phyloP scores from a whole-genome alignment of 2,329 filamentous ascomycete species.

The Graphilbum ipis-grandicollis region DNA sequence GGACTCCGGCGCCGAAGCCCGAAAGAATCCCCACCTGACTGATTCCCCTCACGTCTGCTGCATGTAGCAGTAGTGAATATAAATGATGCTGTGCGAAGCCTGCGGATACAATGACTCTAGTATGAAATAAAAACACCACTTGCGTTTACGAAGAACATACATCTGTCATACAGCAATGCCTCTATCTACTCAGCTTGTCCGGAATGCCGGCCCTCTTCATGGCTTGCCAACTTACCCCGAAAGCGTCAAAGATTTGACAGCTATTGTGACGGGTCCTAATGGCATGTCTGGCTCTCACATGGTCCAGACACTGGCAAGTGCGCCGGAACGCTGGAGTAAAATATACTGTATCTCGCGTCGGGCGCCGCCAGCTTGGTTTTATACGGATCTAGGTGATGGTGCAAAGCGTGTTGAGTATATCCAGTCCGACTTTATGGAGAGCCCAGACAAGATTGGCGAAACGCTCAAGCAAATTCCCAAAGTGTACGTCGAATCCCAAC shows the following conservation, averaged over 20 bases:
- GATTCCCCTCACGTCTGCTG: too few species aligned
- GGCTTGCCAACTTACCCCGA: slow-evolving; percentile 1
- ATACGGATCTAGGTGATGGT: slow-evolving; percentile 12
- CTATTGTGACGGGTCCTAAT: slow-evolving; percentile 2
- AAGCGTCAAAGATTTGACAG: slow-evolving; percentile 1
- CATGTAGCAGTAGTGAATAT: too few species aligned
- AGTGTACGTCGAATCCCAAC: too few species aligned
- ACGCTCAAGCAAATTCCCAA: background rate
- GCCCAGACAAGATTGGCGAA: slow-evolving; percentile 13
- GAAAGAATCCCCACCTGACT: too few species aligned
- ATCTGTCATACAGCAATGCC: too few species aligned
- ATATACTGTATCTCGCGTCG: slow-evolving; percentile 30
- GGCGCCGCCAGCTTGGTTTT: slow-evolving; percentile 19
- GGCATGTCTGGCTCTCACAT: slow-evolving; percentile 13
- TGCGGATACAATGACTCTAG: too few species aligned
- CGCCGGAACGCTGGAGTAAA: slow-evolving; percentile 30
- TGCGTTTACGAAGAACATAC: too few species aligned
- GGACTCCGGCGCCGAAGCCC: too few species aligned
- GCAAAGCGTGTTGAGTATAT: slow-evolving; percentile 22
- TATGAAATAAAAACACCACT: too few species aligned
- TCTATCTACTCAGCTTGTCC: slow-evolving; percentile 1
- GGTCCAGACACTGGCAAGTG: slow-evolving; percentile 27
- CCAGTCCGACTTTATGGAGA: slow-evolving; percentile 17
- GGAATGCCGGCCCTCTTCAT: background rate
- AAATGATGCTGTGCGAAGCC: too few species aligned